Conservation (phyloP, 2,329 filamentous ascomycete genomes). For the Hypoxylon sp. region DNA sequence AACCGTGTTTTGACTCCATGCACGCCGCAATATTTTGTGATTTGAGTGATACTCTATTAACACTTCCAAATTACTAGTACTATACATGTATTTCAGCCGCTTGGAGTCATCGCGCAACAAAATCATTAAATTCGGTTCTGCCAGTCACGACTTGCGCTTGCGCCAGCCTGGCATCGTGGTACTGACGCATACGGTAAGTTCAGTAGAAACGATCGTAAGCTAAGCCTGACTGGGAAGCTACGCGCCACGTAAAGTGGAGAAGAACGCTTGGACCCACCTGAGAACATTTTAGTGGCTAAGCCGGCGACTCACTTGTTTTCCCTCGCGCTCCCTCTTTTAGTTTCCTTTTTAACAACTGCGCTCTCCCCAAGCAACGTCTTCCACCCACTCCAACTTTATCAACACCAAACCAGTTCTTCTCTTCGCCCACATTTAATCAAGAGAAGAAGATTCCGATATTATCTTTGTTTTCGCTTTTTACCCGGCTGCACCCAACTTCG, state of each 20-base stretch:
- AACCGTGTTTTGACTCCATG: background rate
- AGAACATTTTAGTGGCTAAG: constrained; percentile 11
- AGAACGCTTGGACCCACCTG: background rate
- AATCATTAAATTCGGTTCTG: background rate
- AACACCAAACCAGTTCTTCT: constrained; percentile 22
- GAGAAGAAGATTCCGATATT: constrained; percentile 31
- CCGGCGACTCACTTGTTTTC: constrained; percentile 36
- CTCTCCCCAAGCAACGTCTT: constrained; percentile 16
- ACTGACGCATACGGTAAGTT: background rate
- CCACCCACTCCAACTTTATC: constrained; percentile 27
- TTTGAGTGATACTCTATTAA: background rate
- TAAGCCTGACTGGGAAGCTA: background rate
- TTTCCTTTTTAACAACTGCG: constrained; percentile 28
- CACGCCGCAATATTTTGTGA: too few species aligned
- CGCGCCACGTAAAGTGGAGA: constrained; percentile 32
- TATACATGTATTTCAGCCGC: background rate
- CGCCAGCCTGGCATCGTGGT: background rate
- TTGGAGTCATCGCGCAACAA: background rate
- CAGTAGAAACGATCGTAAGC: background rate
- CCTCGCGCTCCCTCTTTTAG: constrained; percentile 31
- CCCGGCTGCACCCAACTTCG: constrained; percentile 54
- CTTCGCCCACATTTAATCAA: constrained; percentile 34
- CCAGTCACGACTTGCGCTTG: background rate
- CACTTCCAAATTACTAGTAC: background rate
- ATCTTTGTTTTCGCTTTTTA: constrained; percentile 39